Base-by-base conservation (phyloP, 2,329 filamentous ascomycete species). In the Verticillium nubilum region DNA sequence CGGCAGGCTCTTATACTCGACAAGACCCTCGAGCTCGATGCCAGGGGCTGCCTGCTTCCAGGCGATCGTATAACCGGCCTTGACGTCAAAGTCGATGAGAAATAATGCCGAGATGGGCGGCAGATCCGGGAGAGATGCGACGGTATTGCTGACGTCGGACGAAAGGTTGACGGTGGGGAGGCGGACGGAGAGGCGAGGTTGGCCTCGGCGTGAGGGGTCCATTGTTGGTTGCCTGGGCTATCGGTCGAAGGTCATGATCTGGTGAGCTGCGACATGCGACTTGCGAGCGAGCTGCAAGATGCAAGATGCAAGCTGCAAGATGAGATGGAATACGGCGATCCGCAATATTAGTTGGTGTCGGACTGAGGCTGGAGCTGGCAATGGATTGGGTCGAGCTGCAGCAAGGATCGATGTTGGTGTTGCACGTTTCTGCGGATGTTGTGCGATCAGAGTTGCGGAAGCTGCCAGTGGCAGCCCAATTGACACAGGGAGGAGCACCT, bases 1-100 rank as follows among this genome's bases (percentile, higher is more conserved):
- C 2, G 95, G 95, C 54, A 99, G 82, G 62, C 92, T 96, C 76
- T 97, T 98, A 83, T 92, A 99, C 76, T 99, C 95, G 68, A 97
- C 92, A 26, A 90, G 86, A 59, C 92, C 92, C 66, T 96, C 91
- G 55, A 98, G 83, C 74, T 84, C 81, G 76, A 94, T 82, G 55
- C 85, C 87, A 15, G 86, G 80, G 1, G 86, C 76, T 13, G 88
- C 85, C 65, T 85, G 86, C 73, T 96, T 92, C 95, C 95, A 98
- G 35, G 86, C 86, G 70, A 98, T 89, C 53, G 92, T 96, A 75
- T 88, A 96, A 78, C 92, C 92, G 68, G 92, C 89, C 74, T 93
- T 95, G 76, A 94, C 89, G 75, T 97, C 92, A 77, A 97, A 97
- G 70, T 90, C 86, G 74, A 96, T 94, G 63, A 96, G 82, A 74